Evolutionary conservation across 2,329 filamentous ascomycete species (phyloP).

Genomic region (Hypoxylon sp.): DNA sequence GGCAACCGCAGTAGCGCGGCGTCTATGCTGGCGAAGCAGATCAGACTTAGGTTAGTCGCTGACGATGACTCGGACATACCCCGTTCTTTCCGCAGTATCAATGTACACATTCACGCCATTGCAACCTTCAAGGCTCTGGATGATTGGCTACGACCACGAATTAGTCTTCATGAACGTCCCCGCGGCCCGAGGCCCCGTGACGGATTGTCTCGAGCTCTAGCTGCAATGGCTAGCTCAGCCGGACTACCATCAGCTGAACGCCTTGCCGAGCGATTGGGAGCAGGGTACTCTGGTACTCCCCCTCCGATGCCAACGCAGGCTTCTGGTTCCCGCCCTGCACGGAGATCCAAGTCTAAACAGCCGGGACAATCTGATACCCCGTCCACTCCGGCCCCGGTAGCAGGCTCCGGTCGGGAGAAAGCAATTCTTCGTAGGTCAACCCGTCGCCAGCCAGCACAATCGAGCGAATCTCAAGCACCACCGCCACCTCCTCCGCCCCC

Average conservation of each 20-base stretch:
- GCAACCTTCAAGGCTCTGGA: conserved; percentile 97
- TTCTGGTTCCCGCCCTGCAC: conserved; percentile 61
- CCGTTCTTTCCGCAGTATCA: conserved; percentile 88
- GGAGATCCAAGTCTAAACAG: conserved; percentile 65
- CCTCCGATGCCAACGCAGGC: conserved; percentile 58
- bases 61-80: conserved; percentile 94
- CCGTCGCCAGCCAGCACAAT: conserved; percentile 69
- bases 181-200: conserved; percentile 72
- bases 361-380: conserved; percentile 59
- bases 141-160: conserved; percentile 93
- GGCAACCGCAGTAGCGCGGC: conserved; percentile 91
- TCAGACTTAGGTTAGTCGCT: conserved; percentile 88
- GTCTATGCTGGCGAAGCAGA: conserved; percentile 96
- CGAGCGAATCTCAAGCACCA: conserved; percentile 65
- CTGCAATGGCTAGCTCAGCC: conserved; percentile 82
- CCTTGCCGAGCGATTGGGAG: conserved; percentile 61
- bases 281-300: conserved; percentile 57
- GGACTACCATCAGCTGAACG: conserved; percentile 69
- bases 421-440: conserved; percentile 72
- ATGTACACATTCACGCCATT: conserved; percentile 98
- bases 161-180: conserved; percentile 83
- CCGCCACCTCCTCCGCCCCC: conserved; percentile 69
- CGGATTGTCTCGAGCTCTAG: conserved; percentile 77
- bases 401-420: conserved; percentile 71
- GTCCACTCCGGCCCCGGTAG: conserved; percentile 61